phyloP scores from a whole-genome alignment of 306 rosid species.

The Leucaena leucocephala region DNA sequence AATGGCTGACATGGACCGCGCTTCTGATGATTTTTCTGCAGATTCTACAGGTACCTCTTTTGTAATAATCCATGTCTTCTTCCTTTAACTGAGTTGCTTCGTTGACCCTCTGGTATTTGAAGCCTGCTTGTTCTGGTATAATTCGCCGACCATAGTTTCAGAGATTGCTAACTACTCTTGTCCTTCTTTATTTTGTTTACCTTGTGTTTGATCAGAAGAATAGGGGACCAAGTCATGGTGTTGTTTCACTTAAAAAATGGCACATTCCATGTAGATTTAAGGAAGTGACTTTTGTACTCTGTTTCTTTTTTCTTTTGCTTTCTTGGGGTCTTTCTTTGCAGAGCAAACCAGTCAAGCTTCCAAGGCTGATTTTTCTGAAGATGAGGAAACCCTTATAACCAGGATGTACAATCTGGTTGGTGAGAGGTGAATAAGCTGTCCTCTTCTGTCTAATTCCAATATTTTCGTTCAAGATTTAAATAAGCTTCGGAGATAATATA shows the following conservation, averaged over 20 bases:
- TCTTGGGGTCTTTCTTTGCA: constrained; percentile 28
- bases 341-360: constrained; percentile 55
- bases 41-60: constrained; percentile 66
- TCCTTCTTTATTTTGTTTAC: neutral
- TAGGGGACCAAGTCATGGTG: neutral
- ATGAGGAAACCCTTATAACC: constrained; percentile 77
- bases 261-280: neutral
- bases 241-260: neutral
- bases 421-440: constrained; percentile 56
- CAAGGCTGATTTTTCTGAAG: constrained; percentile 73
- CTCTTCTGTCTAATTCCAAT: neutral
- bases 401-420: constrained; percentile 90
- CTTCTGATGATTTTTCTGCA: constrained; percentile 49
- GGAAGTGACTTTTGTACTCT: neutral
- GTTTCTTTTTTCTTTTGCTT: neutral
- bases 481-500: neutral
- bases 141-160: neutral
- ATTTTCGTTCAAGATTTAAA: constrained; percentile 1
- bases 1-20: constrained; percentile 65
- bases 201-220: neutral
- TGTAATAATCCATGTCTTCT: constrained; percentile 4
- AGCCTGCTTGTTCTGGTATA: neutral
- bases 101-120: neutral
- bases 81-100: neutral
- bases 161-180: neutral